Base-by-base conservation (phyloP, 2,329 filamentous ascomycete genomes). In the Chaetomium globosum region DNA sequence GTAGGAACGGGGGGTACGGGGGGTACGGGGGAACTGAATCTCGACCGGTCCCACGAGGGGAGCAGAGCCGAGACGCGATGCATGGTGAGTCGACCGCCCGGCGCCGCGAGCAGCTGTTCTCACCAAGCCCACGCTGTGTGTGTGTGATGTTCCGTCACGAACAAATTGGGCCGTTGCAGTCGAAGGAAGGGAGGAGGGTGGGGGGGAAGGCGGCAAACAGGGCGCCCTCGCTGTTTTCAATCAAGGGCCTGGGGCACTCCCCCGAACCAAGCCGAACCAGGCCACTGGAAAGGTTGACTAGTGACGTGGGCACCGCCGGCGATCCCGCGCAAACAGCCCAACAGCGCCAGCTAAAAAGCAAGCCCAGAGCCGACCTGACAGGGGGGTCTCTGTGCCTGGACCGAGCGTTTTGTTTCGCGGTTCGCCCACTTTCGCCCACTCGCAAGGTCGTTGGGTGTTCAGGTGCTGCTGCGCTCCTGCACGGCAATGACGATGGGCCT, bases 41-140 rank as follows among this genome's bases (percentile, higher is more conserved):
- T 74, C 63, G 71, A 66, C 62, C 73, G 70, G 64, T 78, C 76
- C 75, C 76, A 76, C 66, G 73, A 72, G 28, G 80, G 78, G 74
- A 81, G 78, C 67, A 82, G 74, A 59, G 78, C 75, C 67, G 80
- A 80, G 70, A 82, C 78, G 67, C 80, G 80, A 76, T 81, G 79
- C 80, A 82, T 64, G 68, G 65, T 43, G 57, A 61, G 46, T 61
- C 56, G 60, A 36, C 57, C 56, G 63, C 63, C 23, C 59, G 63
- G 21, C 59, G 53, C 23, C 54, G 54, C 54, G 58, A 54, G 59
- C 63, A 60, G 51, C 23, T 54, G 56, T 23, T 56, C 31, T 48
- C 63, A 54, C 63, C 63, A 59, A 33, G 46, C 61, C 61, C 36
- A 49, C 65, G 43, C 16, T 7, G 31, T 23, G 36, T 9, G n/a